Evolutionary conservation across 345 rosid genomes (phyloP), one percentile per base, ranked within the genome.

Genomic region (Zanthoxylum bungeanum): DNA sequence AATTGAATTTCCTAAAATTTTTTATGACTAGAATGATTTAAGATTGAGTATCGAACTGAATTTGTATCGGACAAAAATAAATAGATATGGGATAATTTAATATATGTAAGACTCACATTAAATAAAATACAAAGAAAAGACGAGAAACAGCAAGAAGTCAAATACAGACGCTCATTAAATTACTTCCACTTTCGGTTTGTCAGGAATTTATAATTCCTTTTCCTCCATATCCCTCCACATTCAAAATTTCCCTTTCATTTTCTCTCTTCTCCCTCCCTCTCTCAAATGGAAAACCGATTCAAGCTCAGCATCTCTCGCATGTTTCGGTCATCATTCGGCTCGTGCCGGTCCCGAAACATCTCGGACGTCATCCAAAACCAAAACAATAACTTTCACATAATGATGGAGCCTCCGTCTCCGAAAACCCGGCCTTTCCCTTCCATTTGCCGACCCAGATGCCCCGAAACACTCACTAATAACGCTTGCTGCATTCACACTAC

Each of bases 261-360:
- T 14, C 27, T 52, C 24, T 31, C 52, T 10, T 4, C 12, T 5
- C 22, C 70, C 57, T 71, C 67, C 72, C n/a, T 62, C 68, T 76
- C 66, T 53, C 66, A 21, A 40, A 92, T 86, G 92, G 98, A 91
- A 75, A 84, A 80, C 66, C 74, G 84, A 61, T 76, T 91, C 73
- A 91, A 76, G 77, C 83, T 75, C 53, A 75, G 85, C 55, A 75
- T 92, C 81, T 84, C 92, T 76, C 86, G 89, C 70, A 73, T 90
- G 74, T 79, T 90, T 71, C 87, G 83, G 2, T 72, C 90, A 61
- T 85, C 97, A 39, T 83, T 91, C 28, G 75, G 70, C 47, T 79
- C 92, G 5, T 93, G 98, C 75, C 82, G 87, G 58, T 64, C 86
- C 74, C 64, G 88, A 61, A 80, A 86, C 75, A 36, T 85, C 28